Conservation (phyloP, 805 yeast species). For the Priceomyces medius region DNA sequence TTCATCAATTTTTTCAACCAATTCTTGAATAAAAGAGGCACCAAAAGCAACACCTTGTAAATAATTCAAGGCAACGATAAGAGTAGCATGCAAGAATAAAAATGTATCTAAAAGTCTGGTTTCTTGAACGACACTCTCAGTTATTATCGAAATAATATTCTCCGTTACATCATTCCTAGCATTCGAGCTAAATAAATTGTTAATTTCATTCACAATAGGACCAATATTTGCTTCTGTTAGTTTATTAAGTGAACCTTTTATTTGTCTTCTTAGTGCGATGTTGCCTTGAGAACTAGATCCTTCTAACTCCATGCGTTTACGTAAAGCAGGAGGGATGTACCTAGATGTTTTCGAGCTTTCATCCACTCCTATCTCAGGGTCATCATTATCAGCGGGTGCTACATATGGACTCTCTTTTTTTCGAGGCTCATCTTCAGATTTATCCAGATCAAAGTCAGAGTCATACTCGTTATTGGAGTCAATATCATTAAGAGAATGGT, state of each 20-base stretch:
- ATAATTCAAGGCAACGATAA: conserved; percentile 71
- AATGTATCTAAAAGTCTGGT: conserved; percentile 75
- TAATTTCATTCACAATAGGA: conserved; percentile 67
- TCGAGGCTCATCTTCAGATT: conserved; percentile 7
- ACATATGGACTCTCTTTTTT: conserved; percentile 71
- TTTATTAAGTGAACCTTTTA: conserved; percentile 83
- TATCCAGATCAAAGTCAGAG: conserved; percentile 13
- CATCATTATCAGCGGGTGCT: conserved; percentile 45
- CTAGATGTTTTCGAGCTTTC: conserved; percentile 28
- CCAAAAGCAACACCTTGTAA: conserved; percentile 87
- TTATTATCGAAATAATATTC: conserved; percentile 57
- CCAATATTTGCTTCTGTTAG: conserved; percentile 84
- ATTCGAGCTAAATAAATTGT: conserved; percentile 57
- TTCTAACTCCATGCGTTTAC: conserved; percentile 52
- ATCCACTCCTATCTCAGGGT: conserved; percentile 8
- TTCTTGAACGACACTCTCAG: conserved; percentile 62
- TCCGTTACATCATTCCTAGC: conserved; percentile 82
- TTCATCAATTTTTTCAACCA: conserved; percentile 68
- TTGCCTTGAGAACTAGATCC: conserved; percentile 38
- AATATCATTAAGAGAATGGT: conserved; percentile 13
- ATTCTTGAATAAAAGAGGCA: conserved; percentile 75
- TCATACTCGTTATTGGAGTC: neutral
- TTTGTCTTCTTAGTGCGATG: conserved; percentile 48
- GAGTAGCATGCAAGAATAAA: conserved; percentile 74
- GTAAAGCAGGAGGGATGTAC: conserved; percentile 86